These are phyloP conservation scores for Solanum bulbocastanum DNA, from an alignment of 257 asterid species.

Conservation along the genomic window DNA sequence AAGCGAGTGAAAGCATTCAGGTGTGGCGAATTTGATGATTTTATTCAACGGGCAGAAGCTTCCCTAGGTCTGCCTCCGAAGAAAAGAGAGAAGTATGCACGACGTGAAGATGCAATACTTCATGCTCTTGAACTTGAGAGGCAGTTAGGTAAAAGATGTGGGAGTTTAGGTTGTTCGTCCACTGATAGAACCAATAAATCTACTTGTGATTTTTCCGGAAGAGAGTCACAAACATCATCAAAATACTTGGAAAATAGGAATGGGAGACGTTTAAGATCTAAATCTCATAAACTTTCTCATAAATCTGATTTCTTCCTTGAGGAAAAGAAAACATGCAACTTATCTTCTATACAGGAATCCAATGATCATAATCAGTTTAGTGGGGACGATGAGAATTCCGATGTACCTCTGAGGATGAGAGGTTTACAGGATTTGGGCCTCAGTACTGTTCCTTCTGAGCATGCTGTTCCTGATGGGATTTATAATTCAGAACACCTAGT, in stretches of 20 bases:
- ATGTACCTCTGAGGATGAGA: constrained; percentile 59
- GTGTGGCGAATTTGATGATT: constrained; percentile 91
- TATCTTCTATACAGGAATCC: constrained; percentile 16
- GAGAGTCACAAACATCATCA: constrained; percentile 20
- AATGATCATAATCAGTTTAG: constrained; percentile 40
- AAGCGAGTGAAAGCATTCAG: constrained; percentile 96
- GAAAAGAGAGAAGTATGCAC: constrained; percentile 96
- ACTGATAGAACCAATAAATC: constrained; percentile 32
- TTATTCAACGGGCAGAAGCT: constrained; percentile 94
- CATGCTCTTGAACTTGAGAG: constrained; percentile 97
- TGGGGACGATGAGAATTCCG: constrained; percentile 59
- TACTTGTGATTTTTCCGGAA: constrained; percentile 26
- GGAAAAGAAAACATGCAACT: constrained; percentile 31
- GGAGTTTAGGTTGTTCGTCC: constrained; percentile 43
- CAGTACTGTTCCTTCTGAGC: constrained; percentile 42
- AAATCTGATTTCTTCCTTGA: constrained; percentile 26
- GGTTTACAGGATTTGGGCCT: constrained; percentile 82
- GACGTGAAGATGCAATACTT: constrained; percentile 94
- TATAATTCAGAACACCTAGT: constrained; percentile 8
- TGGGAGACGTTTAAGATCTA: constrained; percentile 22
- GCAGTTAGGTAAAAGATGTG: constrained; percentile 60
- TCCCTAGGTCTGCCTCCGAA: constrained; percentile 86
- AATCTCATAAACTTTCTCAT: constrained; percentile 25
- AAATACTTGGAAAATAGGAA: constrained; percentile 32
- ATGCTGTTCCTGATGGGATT: constrained; percentile 12